These are phyloP conservation scores for Aspergillus bridgeri DNA, from an alignment of 495 filamentous ascomycete species.

Conservation along the genomic window DNA sequence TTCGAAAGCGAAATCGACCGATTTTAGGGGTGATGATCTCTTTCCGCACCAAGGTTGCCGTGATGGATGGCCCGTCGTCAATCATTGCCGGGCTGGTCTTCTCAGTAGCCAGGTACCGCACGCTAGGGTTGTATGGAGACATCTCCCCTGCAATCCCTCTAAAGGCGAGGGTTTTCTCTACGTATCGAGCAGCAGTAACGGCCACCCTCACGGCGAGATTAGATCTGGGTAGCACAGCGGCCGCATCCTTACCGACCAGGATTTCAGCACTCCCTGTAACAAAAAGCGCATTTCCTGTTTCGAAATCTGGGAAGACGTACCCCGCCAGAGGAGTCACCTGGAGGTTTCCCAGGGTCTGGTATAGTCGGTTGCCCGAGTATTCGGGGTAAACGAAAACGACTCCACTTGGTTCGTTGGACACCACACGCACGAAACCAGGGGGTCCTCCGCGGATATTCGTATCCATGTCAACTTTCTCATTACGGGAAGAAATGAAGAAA, in stretches of 20 bases:
- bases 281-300: slow-evolving; percentile 66
- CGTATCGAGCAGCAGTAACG: slow-evolving; percentile 56
- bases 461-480: slow-evolving; percentile 67
- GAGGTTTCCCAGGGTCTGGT: slow-evolving; percentile 78
- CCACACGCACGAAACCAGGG: slow-evolving; percentile 66
- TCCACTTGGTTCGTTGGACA: slow-evolving; percentile 44
- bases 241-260: slow-evolving; percentile 57
- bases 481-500: slow-evolving; percentile 69
- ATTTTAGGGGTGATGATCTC: slow-evolving; percentile 61
- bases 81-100: slow-evolving; percentile 22
- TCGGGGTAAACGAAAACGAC: slow-evolving; percentile 68
- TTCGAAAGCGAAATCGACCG: slow-evolving; percentile 57
- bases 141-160: slow-evolving; percentile 53
- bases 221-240: slow-evolving; percentile 57
- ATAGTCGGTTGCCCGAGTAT: slow-evolving; percentile 76
- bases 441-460: slow-evolving; percentile 80
- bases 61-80: slow-evolving; percentile 21
- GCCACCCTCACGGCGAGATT: slow-evolving; percentile 69
- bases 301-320: slow-evolving; percentile 66
- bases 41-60: slow-evolving; percentile 52
- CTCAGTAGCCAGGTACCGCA: slow-evolving; percentile 54
- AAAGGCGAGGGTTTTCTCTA: slow-evolving; percentile 62
- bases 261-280: slow-evolving; percentile 63
- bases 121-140: slow-evolving; percentile 69
- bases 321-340: slow-evolving; percentile 60